Evolutionary conservation across 805 yeast genomes (phyloP).

Genomic region (Scheffersomyces lignosus): DNA sequence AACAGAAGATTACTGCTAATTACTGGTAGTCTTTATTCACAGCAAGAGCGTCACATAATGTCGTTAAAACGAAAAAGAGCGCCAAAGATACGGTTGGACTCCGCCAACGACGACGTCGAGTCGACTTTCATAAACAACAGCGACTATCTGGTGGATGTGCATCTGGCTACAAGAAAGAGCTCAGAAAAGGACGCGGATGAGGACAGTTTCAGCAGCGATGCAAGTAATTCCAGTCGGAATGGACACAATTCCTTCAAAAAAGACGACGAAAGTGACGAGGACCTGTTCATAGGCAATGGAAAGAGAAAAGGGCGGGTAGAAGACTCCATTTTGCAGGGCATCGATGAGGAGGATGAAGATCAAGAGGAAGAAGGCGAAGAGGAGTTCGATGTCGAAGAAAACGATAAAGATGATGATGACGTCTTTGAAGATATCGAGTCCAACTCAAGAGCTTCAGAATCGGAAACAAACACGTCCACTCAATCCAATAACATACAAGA

Average conservation of each 20-base stretch:
- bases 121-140: slow-evolving; percentile 41
- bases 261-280: slow-evolving; percentile 4
- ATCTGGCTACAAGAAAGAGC: no score
- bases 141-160: slow-evolving; percentile 24
- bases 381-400: no score
- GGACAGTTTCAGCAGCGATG: background rate
- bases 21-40: no score
- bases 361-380: slow-evolving; percentile 1
- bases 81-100: slow-evolving; percentile 9
- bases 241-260: background rate
- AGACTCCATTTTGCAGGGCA: no score
- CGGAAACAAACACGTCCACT: background rate
- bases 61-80: slow-evolving; percentile 9
- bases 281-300: slow-evolving; percentile 1
- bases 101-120: slow-evolving; percentile 21
- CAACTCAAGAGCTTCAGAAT: slow-evolving; percentile 5
- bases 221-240: no score
- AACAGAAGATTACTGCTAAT: no score
- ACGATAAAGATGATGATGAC: background rate
- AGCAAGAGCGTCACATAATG: slow-evolving; percentile 4
- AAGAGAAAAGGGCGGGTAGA: slow-evolving; percentile 1
- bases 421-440: slow-evolving; percentile 7
- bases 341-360: slow-evolving; percentile 1
- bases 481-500: background rate
- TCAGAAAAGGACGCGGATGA: background rate